Evolutionary conservation across 2,329 filamentous ascomycete species (phyloP), one percentile per base, ranked within the genome.

Genomic region (Diatrype stigma): DNA sequence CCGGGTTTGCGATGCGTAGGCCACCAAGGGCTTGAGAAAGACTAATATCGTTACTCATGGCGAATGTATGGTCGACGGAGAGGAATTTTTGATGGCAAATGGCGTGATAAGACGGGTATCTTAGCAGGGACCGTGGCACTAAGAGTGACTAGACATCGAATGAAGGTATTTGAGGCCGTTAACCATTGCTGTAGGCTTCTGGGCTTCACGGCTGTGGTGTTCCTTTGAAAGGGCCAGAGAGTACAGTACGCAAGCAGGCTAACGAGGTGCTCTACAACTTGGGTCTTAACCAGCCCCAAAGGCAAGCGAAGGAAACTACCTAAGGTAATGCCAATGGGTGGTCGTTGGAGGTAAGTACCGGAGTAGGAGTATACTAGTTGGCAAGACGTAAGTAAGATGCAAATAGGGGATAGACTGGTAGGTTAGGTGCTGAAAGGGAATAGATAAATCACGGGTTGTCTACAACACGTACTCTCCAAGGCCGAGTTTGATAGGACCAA

Each of bases 1-100:
- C 92, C 50, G 93, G 93, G 71, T 97, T 99, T 63, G 94, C 93
- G 70, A 99, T 97, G 70, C 93, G 90, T 71, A 99, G 78, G 64
- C 93, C 93, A 66, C 94, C 94, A 65, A 97, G 81, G 66, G 90
- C 90, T 75, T 92, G 89, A 67, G 91, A 94, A 60, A 97, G 84
- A 73, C 89, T 96, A 69, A 96, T 76, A 76, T 96, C 91, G 72
- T 89, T 90, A 75, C 91, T 90, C 91, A 96, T 96, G 70, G 67
- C 56, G 47, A 45, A 35, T 42, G 47, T 44, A 16, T 11, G 28
- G 21, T 6, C 23, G 37, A 26, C 12, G 23, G 17, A 12, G n/a
- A 37, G 19, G 30, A n/a, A 16, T 17, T n/a, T 42, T 23, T 42
- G n/a, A 7, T 12, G 21, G 40, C 22, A 21, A 23, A 11, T 28